A percentile compares a stretch with the other conserved stretches of the same genome.
phyloP scores from a whole-genome alignment of 2,329 filamentous ascomycete species.

The Cryphonectria carpinicola region DNA sequence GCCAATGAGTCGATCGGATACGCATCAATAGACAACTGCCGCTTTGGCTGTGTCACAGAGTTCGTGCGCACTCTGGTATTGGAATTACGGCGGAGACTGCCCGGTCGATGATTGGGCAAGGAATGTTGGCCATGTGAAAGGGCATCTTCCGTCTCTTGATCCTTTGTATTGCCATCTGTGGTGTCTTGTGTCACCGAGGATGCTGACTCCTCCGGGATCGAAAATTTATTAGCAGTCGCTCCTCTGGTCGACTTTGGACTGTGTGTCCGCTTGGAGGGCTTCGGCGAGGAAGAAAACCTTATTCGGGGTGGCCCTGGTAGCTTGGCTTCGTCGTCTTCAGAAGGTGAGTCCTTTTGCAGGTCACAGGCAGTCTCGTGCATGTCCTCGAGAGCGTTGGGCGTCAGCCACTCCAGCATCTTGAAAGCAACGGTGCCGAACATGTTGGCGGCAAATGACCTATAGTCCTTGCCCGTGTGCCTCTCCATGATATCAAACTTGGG shows the following conservation, averaged over 20 bases:
- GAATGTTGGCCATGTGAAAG: slow-evolving; percentile 9
- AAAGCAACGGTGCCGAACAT: slow-evolving; percentile 68
- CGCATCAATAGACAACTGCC: slow-evolving; percentile 40
- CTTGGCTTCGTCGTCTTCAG: slow-evolving; percentile 32
- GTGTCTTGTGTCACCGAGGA: background rate
- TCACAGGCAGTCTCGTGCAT: slow-evolving; percentile 48
- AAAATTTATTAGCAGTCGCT: slow-evolving; percentile 15
- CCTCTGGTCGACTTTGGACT: slow-evolving; percentile 1
- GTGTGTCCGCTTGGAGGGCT: slow-evolving; percentile 6
- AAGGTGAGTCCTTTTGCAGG: slow-evolving; percentile 35
- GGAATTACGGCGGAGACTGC: slow-evolving; percentile 37
- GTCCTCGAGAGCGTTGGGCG: slow-evolving; percentile 57
- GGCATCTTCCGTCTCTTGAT: slow-evolving; percentile 18
- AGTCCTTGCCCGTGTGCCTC: slow-evolving; percentile 55
- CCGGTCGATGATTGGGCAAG: slow-evolving; percentile 28
- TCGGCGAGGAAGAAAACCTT: slow-evolving; percentile 23
- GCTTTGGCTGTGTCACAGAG: slow-evolving; percentile 36
- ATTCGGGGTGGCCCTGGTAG: slow-evolving; percentile 18
- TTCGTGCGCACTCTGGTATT: slow-evolving; percentile 40
- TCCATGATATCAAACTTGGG: slow-evolving; percentile 48
- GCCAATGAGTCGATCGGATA: slow-evolving; percentile 34
- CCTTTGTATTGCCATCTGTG: slow-evolving; percentile 5
- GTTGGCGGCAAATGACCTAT: slow-evolving; percentile 64
- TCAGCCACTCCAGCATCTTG: slow-evolving; percentile 74
- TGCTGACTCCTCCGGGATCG: slow-evolving; percentile 24